Percentiles rank a stretch among this genome's conserved stretches.
Evolutionary conservation across 2,329 filamentous ascomycete species (phyloP).

Genomic region (Phyllachora maydis): DNA sequence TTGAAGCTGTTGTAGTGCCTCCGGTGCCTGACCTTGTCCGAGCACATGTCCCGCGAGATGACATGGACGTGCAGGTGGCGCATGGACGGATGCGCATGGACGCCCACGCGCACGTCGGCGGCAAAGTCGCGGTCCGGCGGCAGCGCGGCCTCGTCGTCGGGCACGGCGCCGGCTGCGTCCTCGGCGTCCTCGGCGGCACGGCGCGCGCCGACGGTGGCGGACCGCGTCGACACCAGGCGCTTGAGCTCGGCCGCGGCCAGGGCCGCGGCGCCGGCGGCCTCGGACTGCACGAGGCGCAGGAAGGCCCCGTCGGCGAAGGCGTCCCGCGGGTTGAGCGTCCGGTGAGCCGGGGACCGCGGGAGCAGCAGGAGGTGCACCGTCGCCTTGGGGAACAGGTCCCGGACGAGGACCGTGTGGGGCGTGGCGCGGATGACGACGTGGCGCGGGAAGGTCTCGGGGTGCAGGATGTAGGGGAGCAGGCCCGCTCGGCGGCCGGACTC

Average conservation of each 20-base stretch:
- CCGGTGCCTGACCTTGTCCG: conserved; percentile 48
- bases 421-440: conserved; percentile 47
- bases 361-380: conserved; percentile 75
- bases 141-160: conserved; percentile 41
- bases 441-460: conserved; percentile 37
- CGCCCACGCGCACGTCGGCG: conserved; percentile 51
- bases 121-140: conserved; percentile 63
- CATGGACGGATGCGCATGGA: conserved; percentile 85
- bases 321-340: conserved; percentile 51
- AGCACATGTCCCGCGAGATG: conserved; percentile 60
- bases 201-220: conserved; percentile 39
- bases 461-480: conserved; percentile 43
- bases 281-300: conserved; percentile 36
- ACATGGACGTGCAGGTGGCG: conserved; percentile 81
- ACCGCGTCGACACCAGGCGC: conserved; percentile 42
- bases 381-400: conserved; percentile 73
- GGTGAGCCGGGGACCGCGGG: conserved; percentile 43
- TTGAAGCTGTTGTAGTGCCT: conserved; percentile 90
- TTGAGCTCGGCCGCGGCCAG: conserved; percentile 59
- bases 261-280: conserved; percentile 36
- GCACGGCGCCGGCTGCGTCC: too few relatives aligned
- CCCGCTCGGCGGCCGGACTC: conserved; percentile 29
- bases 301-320: conserved; percentile 55
- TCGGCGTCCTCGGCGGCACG: conserved; percentile 41
- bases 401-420: conserved; percentile 53